phyloP scores from a whole-genome alignment of 768 basidiomycete species.

The Agaricus bisporus region DNA sequence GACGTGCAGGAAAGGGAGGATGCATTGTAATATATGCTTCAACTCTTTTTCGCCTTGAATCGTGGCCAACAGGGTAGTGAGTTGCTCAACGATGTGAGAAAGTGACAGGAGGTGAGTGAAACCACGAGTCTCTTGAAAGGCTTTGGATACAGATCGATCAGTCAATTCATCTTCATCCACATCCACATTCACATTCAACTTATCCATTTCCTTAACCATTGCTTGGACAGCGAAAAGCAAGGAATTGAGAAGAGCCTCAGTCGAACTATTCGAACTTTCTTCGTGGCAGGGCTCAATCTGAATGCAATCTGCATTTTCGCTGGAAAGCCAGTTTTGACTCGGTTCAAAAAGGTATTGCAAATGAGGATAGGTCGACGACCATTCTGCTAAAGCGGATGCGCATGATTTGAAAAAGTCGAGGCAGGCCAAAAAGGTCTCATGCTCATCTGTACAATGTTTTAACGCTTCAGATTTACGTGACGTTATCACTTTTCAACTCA shows the following conservation, averaged over 20 bases:
- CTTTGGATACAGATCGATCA: constrained; percentile 47
- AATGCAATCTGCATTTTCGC: not conserved
- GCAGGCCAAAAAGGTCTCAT: not conserved
- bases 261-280: constrained; percentile 4
- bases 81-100: constrained; percentile 29
- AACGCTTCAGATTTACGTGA: not conserved
- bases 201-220: constrained; percentile 29
- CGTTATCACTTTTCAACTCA: constrained; percentile 14
- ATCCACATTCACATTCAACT: constrained; percentile 15
- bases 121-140: constrained; percentile 35
- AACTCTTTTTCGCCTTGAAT: constrained; percentile 32
- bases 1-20: constrained; percentile 70
- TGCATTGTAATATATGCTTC: constrained; percentile 30
- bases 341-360: constrained; percentile 10
- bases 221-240: constrained; percentile 65
- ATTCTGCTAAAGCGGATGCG: not conserved
- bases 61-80: constrained; percentile 32
- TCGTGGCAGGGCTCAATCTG: not conserved
- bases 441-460: constrained; percentile 1
- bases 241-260: constrained; percentile 47
- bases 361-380: constrained; percentile 4
- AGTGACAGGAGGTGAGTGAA: constrained; percentile 47
- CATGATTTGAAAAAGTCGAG: constrained; percentile 1
- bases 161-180: constrained; percentile 18
- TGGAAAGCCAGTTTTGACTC: constrained; percentile 4